Percentiles rank a stretch among this genome's conserved stretches.
Conservation (phyloP, 1,139 yeast species). For the Geotrichum europaeum region DNA sequence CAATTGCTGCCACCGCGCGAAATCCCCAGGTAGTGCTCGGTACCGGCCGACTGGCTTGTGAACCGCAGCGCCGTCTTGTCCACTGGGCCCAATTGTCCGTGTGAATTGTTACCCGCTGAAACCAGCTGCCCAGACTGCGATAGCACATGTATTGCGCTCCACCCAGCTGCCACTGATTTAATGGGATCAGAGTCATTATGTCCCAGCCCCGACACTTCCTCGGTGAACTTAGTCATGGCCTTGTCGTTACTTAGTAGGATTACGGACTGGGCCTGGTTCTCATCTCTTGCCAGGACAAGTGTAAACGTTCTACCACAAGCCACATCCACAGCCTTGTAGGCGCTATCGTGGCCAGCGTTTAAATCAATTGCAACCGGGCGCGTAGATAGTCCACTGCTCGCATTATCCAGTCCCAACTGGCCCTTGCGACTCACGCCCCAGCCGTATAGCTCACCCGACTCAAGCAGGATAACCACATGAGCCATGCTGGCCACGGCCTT, state of each 20-base stretch:
- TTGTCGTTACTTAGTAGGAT: background rate
- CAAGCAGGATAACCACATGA: constrained; percentile 47
- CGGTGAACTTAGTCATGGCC: background rate
- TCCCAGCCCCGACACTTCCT: background rate
- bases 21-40: constrained; percentile 73
- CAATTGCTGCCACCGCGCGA: constrained; percentile 22
- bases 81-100: constrained; percentile 53
- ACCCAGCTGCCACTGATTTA: constrained; percentile 49
- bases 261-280: background rate
- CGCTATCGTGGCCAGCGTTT: background rate
- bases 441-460: constrained; percentile 49
- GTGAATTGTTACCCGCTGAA: constrained; percentile 71
- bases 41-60: constrained; percentile 48
- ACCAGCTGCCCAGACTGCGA: constrained; percentile 28
- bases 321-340: background rate
- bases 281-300: background rate
- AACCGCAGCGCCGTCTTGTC: constrained; percentile 8
- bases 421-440: constrained; percentile 85
- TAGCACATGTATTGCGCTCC: constrained; percentile 69
- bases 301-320: constrained; percentile 15
- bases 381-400: background rate
- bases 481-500: constrained; percentile 47
- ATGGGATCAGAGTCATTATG: constrained; percentile 7
- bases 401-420: constrained; percentile 37
- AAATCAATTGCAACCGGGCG: background rate